Evolutionary conservation across 2,329 filamentous ascomycete genomes (phyloP).

Genomic region (Colletotrichum aenigma): DNA sequence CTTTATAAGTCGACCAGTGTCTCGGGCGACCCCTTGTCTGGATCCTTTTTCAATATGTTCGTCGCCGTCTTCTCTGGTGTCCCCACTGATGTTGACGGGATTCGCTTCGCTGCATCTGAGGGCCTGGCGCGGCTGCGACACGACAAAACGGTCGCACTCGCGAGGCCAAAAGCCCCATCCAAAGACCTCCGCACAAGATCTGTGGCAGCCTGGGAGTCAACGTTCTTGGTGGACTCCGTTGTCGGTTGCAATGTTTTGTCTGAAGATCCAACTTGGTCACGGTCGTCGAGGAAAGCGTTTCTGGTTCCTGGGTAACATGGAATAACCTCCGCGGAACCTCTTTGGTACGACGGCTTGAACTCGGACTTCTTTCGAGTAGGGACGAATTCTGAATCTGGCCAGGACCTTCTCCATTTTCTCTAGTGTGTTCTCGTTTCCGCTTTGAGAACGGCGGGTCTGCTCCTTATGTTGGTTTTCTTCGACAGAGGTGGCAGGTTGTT

Average conservation of each 20-base stretch:
- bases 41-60: not conserved
- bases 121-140: not conserved
- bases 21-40: not conserved
- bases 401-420: not conserved
- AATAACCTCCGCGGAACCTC: not conserved
- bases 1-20: not conserved
- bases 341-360: not conserved
- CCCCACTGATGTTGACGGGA: not conserved
- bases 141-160: not conserved
- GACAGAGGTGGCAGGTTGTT: not conserved
- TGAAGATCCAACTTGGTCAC: no score
- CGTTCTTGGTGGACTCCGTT: fast-evolving
- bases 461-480: not conserved
- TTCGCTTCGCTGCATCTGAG: not conserved
- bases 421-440: not conserved
- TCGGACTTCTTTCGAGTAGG: not conserved
- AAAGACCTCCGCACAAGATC: not conserved
- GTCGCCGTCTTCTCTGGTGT: not conserved
- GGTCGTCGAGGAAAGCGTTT: no score
- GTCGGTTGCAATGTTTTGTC: no score
- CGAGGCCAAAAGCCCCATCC: not conserved
- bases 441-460: not conserved
- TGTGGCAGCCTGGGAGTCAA: no score
- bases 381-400: not conserved
- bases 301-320: no score